Evolutionary conservation across 495 filamentous ascomycete species (phyloP).

Genomic region (Tuber aestivum): DNA sequence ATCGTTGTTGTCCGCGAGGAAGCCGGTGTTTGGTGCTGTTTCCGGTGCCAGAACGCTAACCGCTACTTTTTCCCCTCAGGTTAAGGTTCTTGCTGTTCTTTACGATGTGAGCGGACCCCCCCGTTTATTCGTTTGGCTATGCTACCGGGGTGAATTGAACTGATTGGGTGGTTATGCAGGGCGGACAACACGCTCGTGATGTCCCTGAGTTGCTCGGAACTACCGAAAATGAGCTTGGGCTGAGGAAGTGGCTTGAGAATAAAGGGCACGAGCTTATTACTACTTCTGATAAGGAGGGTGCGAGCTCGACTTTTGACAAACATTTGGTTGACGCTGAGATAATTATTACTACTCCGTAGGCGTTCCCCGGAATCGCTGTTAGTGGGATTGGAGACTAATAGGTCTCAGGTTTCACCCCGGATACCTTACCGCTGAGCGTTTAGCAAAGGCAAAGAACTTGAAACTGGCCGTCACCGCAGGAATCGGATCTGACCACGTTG

Average conservation of each 20-base stretch:
- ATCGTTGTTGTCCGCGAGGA: slow-evolving; percentile 49
- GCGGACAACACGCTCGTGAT: slow-evolving; percentile 62
- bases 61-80: slow-evolving; percentile 52
- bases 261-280: slow-evolving; percentile 93
- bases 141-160: background rate
- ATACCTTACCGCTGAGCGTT: slow-evolving; percentile 92
- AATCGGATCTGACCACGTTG: slow-evolving; percentile 97
- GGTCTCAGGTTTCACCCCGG: slow-evolving; percentile 85
- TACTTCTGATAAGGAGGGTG: slow-evolving; percentile 94
- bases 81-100: slow-evolving; percentile 67
- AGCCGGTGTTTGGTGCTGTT: slow-evolving; percentile 37
- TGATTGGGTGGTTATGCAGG: slow-evolving; percentile 47
- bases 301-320: slow-evolving; percentile 87
- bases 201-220: slow-evolving; percentile 85
- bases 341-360: slow-evolving; percentile 98
- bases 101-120: slow-evolving; percentile 61
- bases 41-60: slow-evolving; percentile 47
- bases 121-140: background rate
- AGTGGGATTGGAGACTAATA: background rate
- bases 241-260: slow-evolving; percentile 94
- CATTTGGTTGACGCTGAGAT: slow-evolving; percentile 94
- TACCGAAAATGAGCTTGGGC: slow-evolving; percentile 93
- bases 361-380: slow-evolving; percentile 21
- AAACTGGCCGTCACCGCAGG: slow-evolving; percentile 95
- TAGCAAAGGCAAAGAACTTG: slow-evolving; percentile 97